Evolutionary conservation across 352 stramenopile species (phyloP).

Genomic region (Phytophthora ohioensis): DNA sequence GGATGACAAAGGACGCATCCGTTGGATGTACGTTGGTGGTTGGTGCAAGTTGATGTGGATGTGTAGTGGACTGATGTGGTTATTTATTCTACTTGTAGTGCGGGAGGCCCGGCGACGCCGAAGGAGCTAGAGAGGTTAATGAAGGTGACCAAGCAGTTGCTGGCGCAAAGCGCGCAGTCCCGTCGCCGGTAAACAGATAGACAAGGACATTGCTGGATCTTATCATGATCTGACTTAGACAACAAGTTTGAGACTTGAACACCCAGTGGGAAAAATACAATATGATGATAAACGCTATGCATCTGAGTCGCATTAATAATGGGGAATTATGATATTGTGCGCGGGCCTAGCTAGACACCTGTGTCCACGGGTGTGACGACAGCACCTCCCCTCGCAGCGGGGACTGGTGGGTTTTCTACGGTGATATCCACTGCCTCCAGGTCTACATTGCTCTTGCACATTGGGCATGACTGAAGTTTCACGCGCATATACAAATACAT

Average conservation of each 20-base stretch:
- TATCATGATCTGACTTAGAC: neutral
- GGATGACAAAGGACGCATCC: constrained; percentile 82
- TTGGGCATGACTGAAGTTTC: constrained; percentile 68
- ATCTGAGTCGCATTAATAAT: constrained; percentile 4
- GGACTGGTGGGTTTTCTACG: constrained; percentile 26
- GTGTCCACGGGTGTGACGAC: constrained; percentile 52
- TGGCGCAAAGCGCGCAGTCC: constrained; percentile 55
- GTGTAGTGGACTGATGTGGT: constrained; percentile 16
- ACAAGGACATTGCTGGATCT: neutral
- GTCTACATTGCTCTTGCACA: constrained; percentile 87
- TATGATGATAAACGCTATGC: constrained; percentile 18
- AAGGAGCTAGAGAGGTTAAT: constrained; percentile 68
- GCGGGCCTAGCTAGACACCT: constrained; percentile 23
- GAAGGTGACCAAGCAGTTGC: constrained; percentile 66
- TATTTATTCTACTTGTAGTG: constrained; percentile 49
- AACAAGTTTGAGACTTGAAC: constrained; percentile 17
- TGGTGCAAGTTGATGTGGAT: neutral
- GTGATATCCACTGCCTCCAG: constrained; percentile 57
- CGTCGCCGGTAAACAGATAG: constrained; percentile 33
- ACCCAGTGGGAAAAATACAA: constrained; percentile 16
- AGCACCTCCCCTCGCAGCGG: constrained; percentile 33
- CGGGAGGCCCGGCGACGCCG: constrained; percentile 66
- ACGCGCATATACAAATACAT: neutral
- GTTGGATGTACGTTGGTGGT: constrained; percentile 79
- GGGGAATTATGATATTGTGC: constrained; percentile 1